These are phyloP conservation scores for Pisolithus microcarpus DNA, from an alignment of 768 basidiomycete species.

Conservation along the genomic window DNA sequence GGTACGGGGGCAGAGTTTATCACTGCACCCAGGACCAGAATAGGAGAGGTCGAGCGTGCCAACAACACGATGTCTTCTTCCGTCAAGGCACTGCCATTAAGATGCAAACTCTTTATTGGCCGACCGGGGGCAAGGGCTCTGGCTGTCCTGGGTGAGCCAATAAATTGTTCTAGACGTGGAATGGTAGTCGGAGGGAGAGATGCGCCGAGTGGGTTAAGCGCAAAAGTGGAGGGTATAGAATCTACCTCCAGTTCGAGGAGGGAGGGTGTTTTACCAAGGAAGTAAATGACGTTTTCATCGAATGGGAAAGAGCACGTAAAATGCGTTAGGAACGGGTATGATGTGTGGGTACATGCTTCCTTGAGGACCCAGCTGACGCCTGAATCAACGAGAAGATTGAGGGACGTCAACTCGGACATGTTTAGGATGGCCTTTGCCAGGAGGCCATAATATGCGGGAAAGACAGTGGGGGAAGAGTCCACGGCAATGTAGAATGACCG, in stretches of 20 bases:
- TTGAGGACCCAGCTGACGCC: conserved; percentile 49
- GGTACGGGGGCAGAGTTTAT: conserved; percentile 51
- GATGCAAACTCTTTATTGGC: conserved; percentile 56
- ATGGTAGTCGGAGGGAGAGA: conserved; percentile 30
- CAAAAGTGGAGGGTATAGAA: conserved; percentile 23
- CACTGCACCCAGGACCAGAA: conserved; percentile 52
- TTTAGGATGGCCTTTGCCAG: conserved; percentile 48
- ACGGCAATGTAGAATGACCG: conserved; percentile 53
- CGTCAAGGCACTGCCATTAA: conserved; percentile 53
- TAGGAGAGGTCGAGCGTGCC: conserved; percentile 39
- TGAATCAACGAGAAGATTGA: conserved; percentile 44
- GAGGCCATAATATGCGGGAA: conserved; percentile 40
- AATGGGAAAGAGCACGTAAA: conserved; percentile 58
- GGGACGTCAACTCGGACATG: conserved; percentile 54
- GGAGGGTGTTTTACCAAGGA: conserved; percentile 49
- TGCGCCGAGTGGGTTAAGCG: conserved; percentile 15
- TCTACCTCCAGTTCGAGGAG: conserved; percentile 55
- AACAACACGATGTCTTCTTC: conserved; percentile 49
- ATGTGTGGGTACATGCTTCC: conserved; percentile 15
- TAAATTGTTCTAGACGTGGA: conserved; percentile 47
- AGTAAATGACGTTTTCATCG: conserved; percentile 49
- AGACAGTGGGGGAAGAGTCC: conserved; percentile 33
- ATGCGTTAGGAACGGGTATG: conserved; percentile 43
- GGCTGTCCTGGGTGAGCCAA: conserved; percentile 53
- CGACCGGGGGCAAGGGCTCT: conserved; percentile 54